Base-by-base conservation (phyloP, 139 green algal genomes). In the Pleodorina starrii region DNA sequence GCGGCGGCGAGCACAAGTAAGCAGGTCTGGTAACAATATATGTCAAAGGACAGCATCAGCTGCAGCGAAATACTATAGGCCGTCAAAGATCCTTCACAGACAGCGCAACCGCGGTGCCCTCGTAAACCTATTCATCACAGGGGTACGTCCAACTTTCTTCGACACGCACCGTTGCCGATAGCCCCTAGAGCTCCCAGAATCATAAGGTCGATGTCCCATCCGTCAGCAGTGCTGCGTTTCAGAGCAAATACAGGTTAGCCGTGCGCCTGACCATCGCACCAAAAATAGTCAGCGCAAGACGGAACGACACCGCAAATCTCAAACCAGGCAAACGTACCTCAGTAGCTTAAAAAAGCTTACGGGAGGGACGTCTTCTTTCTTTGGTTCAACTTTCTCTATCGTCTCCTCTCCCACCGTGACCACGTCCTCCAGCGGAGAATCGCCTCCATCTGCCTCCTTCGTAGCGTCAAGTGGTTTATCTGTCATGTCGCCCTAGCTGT, bases 191-290 rank as follows among this genome's bases (percentile, higher is more conserved):
- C 25, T 0, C 91, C 91, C 1, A 92, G 25, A 0, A 80, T 16
- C n/a, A 94, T 85, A 36, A 94, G 86, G 14, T 92, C 21, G 17
- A 50, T 74, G 57, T 94, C 91, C 81, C 89, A 44, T 14, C 2
- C 35, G 85, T 94, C 91, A 21, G 91, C 91, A 27, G 66, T 90
- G 83, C 88, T 92, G 85, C 72, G 35, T 16, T 80, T 4, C 54
- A 66, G 54, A 32, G 21, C 25, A 66, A 25, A 2, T 66, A 21
- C 54, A 25, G 54, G 50, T 21, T 66, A 7, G 29, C 21, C 54
- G 9, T 66, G 6, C 9, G 54, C 29, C 3, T 14, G 51, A 27
- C 51, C 51, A 14, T 27, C 51, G 17, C 17, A 60, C 51, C 51
- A 17, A 27, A 60, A 14, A 60, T 60, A 60, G 50, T n/a, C n/a